Percentiles rank a stretch among this genome's conserved stretches.
Evolutionary conservation across 2,329 filamentous ascomycete genomes (phyloP).

Genomic region (Alternaria solani): DNA sequence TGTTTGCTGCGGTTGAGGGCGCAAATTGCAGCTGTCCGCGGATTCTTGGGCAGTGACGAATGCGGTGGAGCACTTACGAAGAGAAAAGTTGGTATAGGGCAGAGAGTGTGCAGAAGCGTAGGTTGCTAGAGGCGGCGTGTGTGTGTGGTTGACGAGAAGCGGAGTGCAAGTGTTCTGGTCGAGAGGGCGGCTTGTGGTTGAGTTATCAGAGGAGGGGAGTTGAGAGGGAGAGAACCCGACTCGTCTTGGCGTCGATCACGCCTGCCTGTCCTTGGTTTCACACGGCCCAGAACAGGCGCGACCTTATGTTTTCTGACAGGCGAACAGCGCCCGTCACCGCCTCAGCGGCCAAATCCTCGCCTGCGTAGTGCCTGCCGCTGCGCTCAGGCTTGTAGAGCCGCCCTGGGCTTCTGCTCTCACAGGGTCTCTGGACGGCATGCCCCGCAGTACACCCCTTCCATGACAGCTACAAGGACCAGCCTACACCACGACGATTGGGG

Average conservation of each 20-base stretch:
- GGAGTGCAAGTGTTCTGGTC: constrained; percentile 28
- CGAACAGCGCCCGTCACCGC: constrained; percentile 20
- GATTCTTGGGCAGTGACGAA: constrained; percentile 38
- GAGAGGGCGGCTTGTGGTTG: constrained; percentile 34
- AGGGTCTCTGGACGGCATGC: constrained; percentile 15
- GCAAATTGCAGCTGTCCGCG: constrained; percentile 39
- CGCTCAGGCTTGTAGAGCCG: not conserved
- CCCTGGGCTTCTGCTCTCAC: not conserved
- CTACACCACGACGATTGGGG: constrained; percentile 17
- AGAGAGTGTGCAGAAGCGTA: constrained; percentile 22
- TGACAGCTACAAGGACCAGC: constrained; percentile 22
- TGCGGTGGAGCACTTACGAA: constrained; percentile 43
- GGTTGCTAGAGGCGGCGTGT: constrained; percentile 17
- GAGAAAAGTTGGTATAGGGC: constrained; percentile 22
- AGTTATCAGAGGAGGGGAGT: constrained; percentile 38
- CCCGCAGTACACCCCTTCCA: constrained; percentile 29
- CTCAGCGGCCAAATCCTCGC: constrained; percentile 13
- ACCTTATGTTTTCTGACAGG: constrained; percentile 26
- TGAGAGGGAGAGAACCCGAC: constrained; percentile 33
- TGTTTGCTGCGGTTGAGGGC: constrained; percentile 32
- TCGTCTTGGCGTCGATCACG: constrained; percentile 39
- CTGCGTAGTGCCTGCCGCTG: not conserved
- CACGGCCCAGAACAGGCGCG: constrained; percentile 36
- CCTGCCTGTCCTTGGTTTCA: constrained; percentile 36
- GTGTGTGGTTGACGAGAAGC: constrained; percentile 27